Conservation (phyloP, 208 protist species). For the Balamuthia mandrillaris region DNA sequence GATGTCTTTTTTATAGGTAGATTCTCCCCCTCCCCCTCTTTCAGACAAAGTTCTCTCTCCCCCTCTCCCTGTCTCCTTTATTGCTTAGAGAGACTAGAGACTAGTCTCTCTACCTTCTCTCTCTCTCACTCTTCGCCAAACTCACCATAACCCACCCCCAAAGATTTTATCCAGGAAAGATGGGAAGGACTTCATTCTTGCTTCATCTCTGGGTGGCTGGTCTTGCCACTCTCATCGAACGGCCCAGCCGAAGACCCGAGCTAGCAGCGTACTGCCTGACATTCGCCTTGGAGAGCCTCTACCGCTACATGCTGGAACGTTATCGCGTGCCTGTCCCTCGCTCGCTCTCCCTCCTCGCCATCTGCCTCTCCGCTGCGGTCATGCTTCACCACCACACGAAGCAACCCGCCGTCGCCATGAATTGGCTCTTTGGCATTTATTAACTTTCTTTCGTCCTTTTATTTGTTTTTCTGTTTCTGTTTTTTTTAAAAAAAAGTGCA, state of each 20-base stretch:
- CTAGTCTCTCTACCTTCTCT: too few relatives aligned
- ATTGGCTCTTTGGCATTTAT: neutral
- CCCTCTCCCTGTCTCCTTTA: too few relatives aligned
- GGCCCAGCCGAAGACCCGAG: neutral
- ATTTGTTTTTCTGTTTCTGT: neutral
- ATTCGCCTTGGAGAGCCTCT: conserved; percentile 6
- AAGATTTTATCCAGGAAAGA: too few relatives aligned
- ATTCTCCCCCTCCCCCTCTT: neutral
- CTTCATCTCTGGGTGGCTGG: conserved; percentile 9
- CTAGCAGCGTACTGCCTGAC: conserved; percentile 14
- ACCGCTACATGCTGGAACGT: neutral
- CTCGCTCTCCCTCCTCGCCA: too few relatives aligned
- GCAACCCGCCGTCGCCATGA: too few relatives aligned
- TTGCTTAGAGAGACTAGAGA: too few relatives aligned
- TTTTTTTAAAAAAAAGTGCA: too few relatives aligned
- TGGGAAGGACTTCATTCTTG: too few relatives aligned
- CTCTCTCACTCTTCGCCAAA: too few relatives aligned
- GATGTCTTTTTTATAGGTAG: neutral
- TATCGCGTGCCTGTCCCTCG: neutral
- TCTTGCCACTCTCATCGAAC: conserved; percentile 2
- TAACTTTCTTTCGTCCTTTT: neutral
- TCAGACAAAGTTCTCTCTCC: neutral
- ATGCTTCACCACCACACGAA: too few relatives aligned
- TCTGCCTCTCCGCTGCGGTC: too few relatives aligned
- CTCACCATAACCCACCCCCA: too few relatives aligned